These are phyloP conservation scores for Phytophthora fragariaefolia DNA, from an alignment of 352 stramenopile species.

Conservation along the genomic window DNA sequence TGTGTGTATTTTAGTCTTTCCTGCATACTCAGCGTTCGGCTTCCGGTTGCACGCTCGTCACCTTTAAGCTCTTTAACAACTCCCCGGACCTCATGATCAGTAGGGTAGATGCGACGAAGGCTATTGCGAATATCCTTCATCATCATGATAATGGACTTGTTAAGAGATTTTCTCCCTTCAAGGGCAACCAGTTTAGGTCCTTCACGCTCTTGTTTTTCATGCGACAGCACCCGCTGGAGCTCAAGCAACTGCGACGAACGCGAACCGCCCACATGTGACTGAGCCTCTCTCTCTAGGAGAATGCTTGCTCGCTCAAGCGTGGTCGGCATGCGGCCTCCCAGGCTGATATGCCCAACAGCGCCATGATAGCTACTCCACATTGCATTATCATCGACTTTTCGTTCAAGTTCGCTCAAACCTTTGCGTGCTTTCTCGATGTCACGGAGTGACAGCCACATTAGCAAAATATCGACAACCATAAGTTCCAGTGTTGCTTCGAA, in stretches of 20 bases:
- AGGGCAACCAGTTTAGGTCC: background rate
- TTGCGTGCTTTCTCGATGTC: background rate
- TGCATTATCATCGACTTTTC: background rate
- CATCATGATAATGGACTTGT: no score
- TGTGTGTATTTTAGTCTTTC: background rate
- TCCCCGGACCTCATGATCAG: no score
- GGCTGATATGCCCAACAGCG: background rate
- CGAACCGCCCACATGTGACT: background rate
- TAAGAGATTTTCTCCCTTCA: no score
- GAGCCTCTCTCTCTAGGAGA: background rate
- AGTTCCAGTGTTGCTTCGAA: background rate
- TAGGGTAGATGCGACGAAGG: no score
- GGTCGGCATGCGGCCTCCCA: background rate
- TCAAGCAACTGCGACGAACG: background rate
- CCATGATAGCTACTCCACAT: constrained; percentile 1
- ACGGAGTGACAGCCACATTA: constrained; percentile 1
- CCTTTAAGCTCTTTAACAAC: background rate
- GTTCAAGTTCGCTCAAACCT: constrained; percentile 1
- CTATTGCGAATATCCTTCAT: no score
- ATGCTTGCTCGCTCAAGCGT: constrained; percentile 2
- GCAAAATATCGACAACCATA: background rate
- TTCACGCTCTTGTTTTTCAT: background rate
- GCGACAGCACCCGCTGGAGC: background rate
- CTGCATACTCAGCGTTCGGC: background rate
- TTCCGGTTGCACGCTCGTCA: background rate